phyloP scores from a whole-genome alignment of 2,329 filamentous ascomycete genomes.

The Fusarium citri region DNA sequence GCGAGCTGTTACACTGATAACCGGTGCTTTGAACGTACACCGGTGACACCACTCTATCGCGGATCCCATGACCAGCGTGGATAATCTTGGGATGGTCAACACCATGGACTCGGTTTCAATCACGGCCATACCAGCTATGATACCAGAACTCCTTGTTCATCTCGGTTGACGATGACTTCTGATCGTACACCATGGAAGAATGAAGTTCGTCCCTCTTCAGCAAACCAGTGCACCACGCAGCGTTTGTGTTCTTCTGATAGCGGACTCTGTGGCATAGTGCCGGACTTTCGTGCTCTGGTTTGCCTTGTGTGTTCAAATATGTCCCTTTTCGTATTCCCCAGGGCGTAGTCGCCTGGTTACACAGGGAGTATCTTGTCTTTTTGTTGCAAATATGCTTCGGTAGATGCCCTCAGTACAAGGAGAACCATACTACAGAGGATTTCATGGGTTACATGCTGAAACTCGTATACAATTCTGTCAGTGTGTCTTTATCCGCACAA shows the following conservation, averaged over 20 bases:
- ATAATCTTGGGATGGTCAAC: background rate
- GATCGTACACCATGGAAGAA: conserved; percentile 15
- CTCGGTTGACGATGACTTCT: conserved; percentile 2
- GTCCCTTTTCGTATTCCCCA: background rate
- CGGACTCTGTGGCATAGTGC: conserved; percentile 4
- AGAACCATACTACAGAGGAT: conserved; percentile 6
- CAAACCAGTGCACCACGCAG: background rate
- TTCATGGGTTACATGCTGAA: conserved; percentile 4
- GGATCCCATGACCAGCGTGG: background rate
- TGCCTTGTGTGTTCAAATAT: background rate
- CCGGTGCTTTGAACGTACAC: conserved; percentile 4
- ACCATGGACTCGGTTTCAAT: conserved; percentile 23
- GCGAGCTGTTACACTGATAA: conserved; percentile 23
- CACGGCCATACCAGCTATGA: background rate
- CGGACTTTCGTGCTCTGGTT: background rate
- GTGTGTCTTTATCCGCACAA: background rate
- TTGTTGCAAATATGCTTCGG: conserved; percentile 21
- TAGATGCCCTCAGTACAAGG: conserved; percentile 26
- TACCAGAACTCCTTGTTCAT: background rate
- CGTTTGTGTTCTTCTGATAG: conserved; percentile 9
- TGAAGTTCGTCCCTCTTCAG: conserved; percentile 1
- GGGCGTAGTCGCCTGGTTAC: conserved; percentile 6
- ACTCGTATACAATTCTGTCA: conserved; percentile 4
- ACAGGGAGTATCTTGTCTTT: conserved; percentile 20
- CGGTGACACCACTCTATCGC: conserved; percentile 7